These are phyloP conservation scores for Kodamaea sagamina DNA, from an alignment of 805 yeast genomes.

Conservation along the genomic window DNA sequence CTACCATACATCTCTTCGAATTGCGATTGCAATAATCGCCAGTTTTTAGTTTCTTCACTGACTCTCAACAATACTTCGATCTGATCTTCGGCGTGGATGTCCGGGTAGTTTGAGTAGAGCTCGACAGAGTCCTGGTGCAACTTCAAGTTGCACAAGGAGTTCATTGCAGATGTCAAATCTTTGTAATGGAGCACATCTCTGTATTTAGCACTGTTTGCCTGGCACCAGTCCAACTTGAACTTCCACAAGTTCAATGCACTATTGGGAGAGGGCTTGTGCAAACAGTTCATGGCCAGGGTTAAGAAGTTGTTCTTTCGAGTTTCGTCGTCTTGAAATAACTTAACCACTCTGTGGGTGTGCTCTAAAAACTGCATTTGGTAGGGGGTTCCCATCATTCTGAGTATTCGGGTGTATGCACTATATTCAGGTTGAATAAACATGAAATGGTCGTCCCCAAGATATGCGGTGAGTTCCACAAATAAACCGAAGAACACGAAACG, in stretches of 20 bases:
- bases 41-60: conserved; percentile 47
- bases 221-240: conserved; percentile 17
- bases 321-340: conserved; percentile 7
- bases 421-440: conserved; percentile 19
- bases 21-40: conserved; percentile 55
- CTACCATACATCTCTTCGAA: conserved; percentile 58
- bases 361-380: conserved; percentile 13
- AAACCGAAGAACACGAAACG: conserved; percentile 16
- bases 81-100: conserved; percentile 49
- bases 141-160: conserved; percentile 25
- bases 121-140: conserved; percentile 24
- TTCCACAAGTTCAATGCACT: conserved; percentile 24
- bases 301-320: conserved; percentile 17
- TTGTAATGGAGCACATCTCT: conserved; percentile 11
- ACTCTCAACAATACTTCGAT: conserved; percentile 50
- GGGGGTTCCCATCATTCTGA: conserved; percentile 22
- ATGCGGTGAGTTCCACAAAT: conserved; percentile 20
- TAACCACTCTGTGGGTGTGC: conserved; percentile 15
- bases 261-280: conserved; percentile 18
- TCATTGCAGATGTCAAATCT: conserved; percentile 37
- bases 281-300: conserved; percentile 19
- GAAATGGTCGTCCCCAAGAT: conserved; percentile 25
- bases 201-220: not conserved
- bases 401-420: conserved; percentile 20
- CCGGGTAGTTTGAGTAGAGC: conserved; percentile 37